Evolutionary conservation across 306 rosid genomes (phyloP).

Genomic region (Pterocarpus santalinus): DNA sequence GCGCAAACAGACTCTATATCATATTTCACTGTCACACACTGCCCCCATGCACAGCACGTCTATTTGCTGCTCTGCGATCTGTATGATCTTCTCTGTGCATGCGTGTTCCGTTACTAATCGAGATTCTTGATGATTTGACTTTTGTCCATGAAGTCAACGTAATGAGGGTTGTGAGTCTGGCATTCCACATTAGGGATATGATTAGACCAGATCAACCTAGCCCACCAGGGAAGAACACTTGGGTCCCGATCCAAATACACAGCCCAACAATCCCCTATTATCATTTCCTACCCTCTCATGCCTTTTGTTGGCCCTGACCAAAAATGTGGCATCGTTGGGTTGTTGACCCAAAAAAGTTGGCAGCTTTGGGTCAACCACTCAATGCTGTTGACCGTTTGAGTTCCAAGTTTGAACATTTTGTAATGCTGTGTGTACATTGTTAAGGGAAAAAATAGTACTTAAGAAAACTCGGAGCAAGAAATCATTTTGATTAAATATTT

Average conservation of each 20-base stretch:
- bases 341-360: too few species aligned
- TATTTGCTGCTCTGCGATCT: slow-evolving; percentile 50
- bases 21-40: slow-evolving; percentile 32
- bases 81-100: slow-evolving; percentile 27
- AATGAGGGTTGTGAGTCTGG: background rate
- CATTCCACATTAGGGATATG: background rate
- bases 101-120: background rate
- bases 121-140: background rate
- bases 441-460: too few species aligned
- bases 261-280: background rate
- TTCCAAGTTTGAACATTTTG: too few species aligned
- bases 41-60: slow-evolving; percentile 16
- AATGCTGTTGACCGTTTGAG: too few species aligned
- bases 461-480: too few species aligned
- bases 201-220: background rate
- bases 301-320: too few species aligned
- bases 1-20: slow-evolving; percentile 16
- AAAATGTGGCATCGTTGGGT: too few species aligned
- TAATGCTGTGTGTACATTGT: too few species aligned
- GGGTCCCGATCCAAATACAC: background rate
- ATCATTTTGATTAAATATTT: too few species aligned
- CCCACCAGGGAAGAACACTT: background rate
- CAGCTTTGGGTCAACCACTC: too few species aligned
- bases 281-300: too few species aligned
- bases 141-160: background rate